Conservation (phyloP, 1,139 yeast species). For the Diutina ranongensis region DNA sequence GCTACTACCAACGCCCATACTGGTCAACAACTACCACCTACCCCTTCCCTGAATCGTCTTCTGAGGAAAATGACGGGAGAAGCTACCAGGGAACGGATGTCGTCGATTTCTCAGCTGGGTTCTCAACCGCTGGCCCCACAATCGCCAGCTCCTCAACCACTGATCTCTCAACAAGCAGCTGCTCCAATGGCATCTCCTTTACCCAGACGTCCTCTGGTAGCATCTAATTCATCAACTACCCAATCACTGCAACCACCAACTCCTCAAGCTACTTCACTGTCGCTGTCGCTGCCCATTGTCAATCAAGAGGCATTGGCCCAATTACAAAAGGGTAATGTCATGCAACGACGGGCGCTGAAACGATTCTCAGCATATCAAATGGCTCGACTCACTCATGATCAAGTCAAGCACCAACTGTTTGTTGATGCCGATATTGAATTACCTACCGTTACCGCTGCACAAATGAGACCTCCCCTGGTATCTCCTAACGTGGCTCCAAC, state of each 20-base stretch:
- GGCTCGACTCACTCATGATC: conserved; percentile 46
- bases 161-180: no score
- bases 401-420: conserved; percentile 4
- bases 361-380: conserved; percentile 90
- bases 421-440: background rate
- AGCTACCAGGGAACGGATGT: no score
- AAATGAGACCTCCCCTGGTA: background rate
- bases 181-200: background rate
- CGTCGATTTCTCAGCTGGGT: no score
- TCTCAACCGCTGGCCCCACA: no score
- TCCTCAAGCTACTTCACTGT: background rate
- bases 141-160: no score
- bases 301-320: conserved; percentile 43
- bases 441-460: background rate
- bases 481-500: background rate
- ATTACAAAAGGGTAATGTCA: conserved; percentile 66
- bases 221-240: background rate
- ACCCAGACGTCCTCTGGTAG: background rate
- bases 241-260: background rate
- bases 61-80: background rate
- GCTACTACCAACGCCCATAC: background rate
- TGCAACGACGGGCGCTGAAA: conserved; percentile 85
- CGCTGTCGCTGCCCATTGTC: background rate
- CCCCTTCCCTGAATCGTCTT: no score
- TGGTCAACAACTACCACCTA: background rate